Conservation (phyloP, 2,329 filamentous ascomycete genomes). For the Cladobotryum mycophilum region DNA sequence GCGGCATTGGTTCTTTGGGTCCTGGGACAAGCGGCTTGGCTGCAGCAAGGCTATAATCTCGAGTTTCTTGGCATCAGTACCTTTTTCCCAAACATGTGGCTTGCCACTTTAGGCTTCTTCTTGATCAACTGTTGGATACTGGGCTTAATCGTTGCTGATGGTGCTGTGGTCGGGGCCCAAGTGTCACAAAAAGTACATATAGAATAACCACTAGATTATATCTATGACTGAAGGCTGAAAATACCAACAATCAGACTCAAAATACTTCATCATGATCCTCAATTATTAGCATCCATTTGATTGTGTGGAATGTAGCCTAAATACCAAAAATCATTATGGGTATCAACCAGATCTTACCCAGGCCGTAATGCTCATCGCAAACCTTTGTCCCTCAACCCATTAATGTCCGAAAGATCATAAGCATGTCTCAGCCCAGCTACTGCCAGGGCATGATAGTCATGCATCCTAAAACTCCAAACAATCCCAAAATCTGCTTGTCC, state of each 20-base stretch:
- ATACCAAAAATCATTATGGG: constrained; percentile 9
- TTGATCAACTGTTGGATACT: constrained; percentile 81
- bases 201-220: constrained; percentile 12
- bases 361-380: constrained; percentile 5
- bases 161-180: constrained; percentile 17
- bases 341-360: constrained; percentile 10
- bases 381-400: neutral
- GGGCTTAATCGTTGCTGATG: constrained; percentile 69
- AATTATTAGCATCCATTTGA: neutral
- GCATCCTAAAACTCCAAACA: constrained; percentile 21
- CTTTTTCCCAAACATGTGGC: constrained; percentile 80
- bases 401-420: constrained; percentile 3
- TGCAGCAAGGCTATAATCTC: constrained; percentile 67
- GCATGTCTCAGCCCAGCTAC: constrained; percentile 4
- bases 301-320: constrained; percentile 1
- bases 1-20: constrained; percentile 68
- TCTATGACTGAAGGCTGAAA: too few species aligned
- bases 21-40: constrained; percentile 65
- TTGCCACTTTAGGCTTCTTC: constrained; percentile 72
- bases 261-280: too few species aligned
- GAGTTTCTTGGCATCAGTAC: constrained; percentile 77
- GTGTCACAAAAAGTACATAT: constrained; percentile 17
- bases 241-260: neutral
- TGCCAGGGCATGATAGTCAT: constrained; percentile 15
- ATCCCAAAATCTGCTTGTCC: constrained; percentile 8